phyloP scores from a whole-genome alignment of 2,329 filamentous ascomycete genomes.

The Cercospora sp. region DNA sequence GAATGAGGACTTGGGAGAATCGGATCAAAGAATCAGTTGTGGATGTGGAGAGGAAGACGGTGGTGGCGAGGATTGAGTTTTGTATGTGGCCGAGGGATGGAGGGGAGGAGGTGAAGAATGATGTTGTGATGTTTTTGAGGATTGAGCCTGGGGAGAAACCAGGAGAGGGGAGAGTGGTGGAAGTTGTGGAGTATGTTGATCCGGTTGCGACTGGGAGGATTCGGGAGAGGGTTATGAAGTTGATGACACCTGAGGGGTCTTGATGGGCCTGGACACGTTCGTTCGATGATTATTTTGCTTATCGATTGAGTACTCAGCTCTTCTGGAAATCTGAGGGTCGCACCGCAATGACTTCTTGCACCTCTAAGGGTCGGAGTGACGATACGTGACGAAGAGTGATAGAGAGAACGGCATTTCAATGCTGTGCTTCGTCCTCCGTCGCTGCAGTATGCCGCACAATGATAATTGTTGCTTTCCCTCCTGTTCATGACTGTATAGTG shows the following conservation, averaged over 20 bases:
- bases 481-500: background rate
- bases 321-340: background rate
- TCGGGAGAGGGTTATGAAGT: conserved; percentile 19
- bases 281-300: background rate
- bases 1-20: conserved; percentile 24
- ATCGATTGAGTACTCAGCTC: background rate
- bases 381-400: background rate
- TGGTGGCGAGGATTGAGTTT: conserved; percentile 22
- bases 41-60: conserved; percentile 21
- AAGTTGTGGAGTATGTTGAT: conserved; percentile 25
- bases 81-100: conserved; percentile 23
- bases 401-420: background rate
- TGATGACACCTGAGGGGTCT: background rate
- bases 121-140: conserved; percentile 25
- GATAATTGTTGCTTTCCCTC: background rate
- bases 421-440: too few relatives aligned
- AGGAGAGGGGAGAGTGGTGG: conserved; percentile 15
- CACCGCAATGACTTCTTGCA: background rate
- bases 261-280: background rate
- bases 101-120: conserved; percentile 22
- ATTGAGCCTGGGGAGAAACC: conserved; percentile 4
- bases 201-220: conserved; percentile 24
- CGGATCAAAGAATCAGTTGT: conserved; percentile 19
- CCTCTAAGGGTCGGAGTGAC: background rate
- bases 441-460: background rate